Conservation (phyloP, 2,329 filamentous ascomycete species). For the Rhynchosporium agropyri region DNA sequence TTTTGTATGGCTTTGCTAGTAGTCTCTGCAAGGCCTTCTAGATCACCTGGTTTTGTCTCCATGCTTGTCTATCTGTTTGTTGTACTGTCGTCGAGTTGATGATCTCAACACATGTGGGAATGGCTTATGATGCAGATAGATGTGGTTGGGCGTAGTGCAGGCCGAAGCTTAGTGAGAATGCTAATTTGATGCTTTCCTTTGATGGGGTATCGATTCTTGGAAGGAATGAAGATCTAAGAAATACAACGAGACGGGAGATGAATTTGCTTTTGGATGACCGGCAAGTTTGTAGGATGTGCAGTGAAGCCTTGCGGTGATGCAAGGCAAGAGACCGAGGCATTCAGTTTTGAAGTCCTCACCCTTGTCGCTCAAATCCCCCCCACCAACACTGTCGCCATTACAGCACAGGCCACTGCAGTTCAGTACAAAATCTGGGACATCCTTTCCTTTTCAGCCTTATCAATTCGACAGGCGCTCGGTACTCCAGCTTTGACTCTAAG, state of each 20-base stretch:
- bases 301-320: background rate
- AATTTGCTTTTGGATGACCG: background rate
- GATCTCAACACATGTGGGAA: background rate
- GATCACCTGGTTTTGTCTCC: conserved; percentile 21
- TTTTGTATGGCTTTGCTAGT: conserved; percentile 26
- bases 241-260: background rate
- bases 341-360: background rate
- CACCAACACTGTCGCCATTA: conserved; percentile 8
- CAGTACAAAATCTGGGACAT: conserved; percentile 25
- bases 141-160: conserved; percentile 7
- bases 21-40: conserved; percentile 17
- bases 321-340: conserved; percentile 17
- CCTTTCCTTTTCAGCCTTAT: conserved; percentile 25
- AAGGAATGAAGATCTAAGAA: background rate
- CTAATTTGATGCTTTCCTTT: background rate
- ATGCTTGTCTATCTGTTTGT: conserved; percentile 16
- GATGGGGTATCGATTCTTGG: background rate
- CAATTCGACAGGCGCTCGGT: conserved; percentile 1
- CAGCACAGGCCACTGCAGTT: conserved; percentile 12
- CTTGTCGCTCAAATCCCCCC: conserved; percentile 1
- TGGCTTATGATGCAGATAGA: conserved; percentile 13
- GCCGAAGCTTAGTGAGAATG: background rate
- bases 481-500: background rate
- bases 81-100: background rate
- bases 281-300: background rate